phyloP scores from a whole-genome alignment of 2,329 filamentous ascomycete genomes.

The Diaporthe sp. region DNA sequence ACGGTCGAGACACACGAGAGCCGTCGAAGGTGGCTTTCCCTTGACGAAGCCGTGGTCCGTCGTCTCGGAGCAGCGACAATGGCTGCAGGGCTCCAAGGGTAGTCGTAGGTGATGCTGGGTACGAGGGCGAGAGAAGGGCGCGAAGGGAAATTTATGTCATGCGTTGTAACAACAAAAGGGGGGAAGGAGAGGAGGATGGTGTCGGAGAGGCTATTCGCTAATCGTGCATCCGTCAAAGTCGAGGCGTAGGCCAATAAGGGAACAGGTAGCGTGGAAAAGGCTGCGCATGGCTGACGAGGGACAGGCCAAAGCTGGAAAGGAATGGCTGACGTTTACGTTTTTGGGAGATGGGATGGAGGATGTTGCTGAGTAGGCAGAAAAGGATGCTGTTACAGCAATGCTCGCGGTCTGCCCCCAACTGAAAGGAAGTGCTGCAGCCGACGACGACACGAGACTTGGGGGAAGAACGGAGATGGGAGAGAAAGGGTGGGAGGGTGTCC shows the following conservation, averaged over 20 bases:
- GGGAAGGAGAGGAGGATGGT: slow-evolving; percentile 15
- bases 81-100: neutral
- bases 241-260: slow-evolving; percentile 37
- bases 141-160: slow-evolving; percentile 25
- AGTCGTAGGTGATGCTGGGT: neutral
- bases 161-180: slow-evolving; percentile 7
- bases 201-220: slow-evolving; percentile 37
- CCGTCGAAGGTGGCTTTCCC: neutral
- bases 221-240: slow-evolving; percentile 35
- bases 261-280: slow-evolving; percentile 11
- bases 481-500: neutral
- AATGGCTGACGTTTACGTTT: slow-evolving; percentile 27
- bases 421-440: slow-evolving; percentile 12
- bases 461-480: neutral
- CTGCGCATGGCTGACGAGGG: slow-evolving; percentile 38
- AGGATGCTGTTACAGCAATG: slow-evolving; percentile 19
- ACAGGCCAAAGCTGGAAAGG: slow-evolving; percentile 28
- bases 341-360: slow-evolving; percentile 8
- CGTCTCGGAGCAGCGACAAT: slow-evolving; percentile 5
- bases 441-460: slow-evolving; percentile 13
- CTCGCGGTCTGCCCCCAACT: neutral
- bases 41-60: neutral
- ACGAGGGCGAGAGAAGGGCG: slow-evolving; percentile 1
- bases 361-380: neutral
- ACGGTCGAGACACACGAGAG: neutral